phyloP scores from a whole-genome alignment of 176 grass and related monocot genomes.

The Oryza punctata region DNA sequence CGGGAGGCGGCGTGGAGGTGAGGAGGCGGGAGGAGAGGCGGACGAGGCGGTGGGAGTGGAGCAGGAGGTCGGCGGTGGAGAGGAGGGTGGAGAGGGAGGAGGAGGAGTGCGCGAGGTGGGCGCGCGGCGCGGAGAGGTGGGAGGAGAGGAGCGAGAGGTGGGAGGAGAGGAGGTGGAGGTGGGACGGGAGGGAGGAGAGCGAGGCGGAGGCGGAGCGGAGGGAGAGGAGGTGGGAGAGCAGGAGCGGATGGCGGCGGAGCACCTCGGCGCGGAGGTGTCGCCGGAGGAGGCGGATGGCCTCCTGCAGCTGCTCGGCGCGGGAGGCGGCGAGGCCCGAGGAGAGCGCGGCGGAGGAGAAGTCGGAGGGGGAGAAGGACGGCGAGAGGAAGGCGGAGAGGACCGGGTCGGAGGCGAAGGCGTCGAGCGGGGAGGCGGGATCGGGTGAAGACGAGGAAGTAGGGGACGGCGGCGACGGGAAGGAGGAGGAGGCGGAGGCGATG shows the following conservation, averaged over 20 bases:
- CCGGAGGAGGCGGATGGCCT: conserved; percentile 77
- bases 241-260: conserved; percentile 78
- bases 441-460: not conserved
- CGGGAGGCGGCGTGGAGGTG: conserved; percentile 47
- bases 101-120: conserved; percentile 64
- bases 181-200: conserved; percentile 71
- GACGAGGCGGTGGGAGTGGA: conserved; percentile 78
- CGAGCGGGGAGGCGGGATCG: conserved; percentile 65
- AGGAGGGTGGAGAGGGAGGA: conserved; percentile 88
- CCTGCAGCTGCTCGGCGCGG: conserved; percentile 88
- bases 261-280: conserved; percentile 88
- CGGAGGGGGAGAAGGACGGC: conserved; percentile 73
- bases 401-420: conserved; percentile 87
- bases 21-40: conserved; percentile 82
- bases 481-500: conserved; percentile 33
- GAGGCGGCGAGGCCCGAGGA: conserved; percentile 83
- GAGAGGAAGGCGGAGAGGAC: conserved; percentile 93
- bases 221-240: conserved; percentile 88
- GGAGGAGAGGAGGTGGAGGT: conserved; percentile 65
- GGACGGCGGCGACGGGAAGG: conserved; percentile 45
- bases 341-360: conserved; percentile 91
- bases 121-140: conserved; percentile 79
- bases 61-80: conserved; percentile 79
- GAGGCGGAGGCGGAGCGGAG: conserved; percentile 78
- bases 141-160: conserved; percentile 74